A percentile compares a stretch with the other conserved stretches of the same genome.
These are phyloP conservation scores for Inga laurina DNA, from an alignment of 306 rosid species.

Conservation along the genomic window DNA sequence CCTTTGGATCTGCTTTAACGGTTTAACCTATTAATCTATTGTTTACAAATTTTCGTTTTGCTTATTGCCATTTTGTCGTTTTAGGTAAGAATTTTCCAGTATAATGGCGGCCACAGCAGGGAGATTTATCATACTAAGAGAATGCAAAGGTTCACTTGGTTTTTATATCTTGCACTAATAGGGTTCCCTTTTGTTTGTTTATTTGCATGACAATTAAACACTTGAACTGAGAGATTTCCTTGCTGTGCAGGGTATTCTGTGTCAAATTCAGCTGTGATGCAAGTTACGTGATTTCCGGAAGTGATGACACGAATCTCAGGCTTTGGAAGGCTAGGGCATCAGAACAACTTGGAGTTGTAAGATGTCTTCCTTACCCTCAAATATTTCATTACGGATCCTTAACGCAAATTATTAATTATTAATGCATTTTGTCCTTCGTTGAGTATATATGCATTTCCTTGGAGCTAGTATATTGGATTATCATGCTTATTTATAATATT, in stretches of 20 bases:
- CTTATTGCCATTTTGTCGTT: slow-evolving; percentile 14
- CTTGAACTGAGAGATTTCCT: neutral
- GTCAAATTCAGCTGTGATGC: slow-evolving; percentile 92
- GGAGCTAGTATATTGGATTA: neutral
- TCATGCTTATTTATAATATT: neutral
- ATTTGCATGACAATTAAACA: neutral
- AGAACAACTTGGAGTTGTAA: slow-evolving; percentile 95
- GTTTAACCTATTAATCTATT: neutral
- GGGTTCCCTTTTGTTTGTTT: slow-evolving; percentile 24
- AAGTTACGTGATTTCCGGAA: slow-evolving; percentile 91
- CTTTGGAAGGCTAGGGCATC: slow-evolving; percentile 99
- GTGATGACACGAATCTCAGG: slow-evolving; percentile 95
- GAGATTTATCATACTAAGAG: slow-evolving; percentile 93
- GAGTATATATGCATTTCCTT: neutral
- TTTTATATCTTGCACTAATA: neutral
- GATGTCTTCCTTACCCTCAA: slow-evolving; percentile 35
- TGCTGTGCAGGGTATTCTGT: slow-evolving; percentile 78
- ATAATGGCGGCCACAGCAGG: slow-evolving; percentile 90
- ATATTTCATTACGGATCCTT: slow-evolving; percentile 1
- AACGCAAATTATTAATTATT: neutral
- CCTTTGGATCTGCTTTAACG: slow-evolving; percentile 25
- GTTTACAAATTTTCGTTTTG: neutral
- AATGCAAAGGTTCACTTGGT: slow-evolving; percentile 79
- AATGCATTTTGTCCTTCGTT: neutral
- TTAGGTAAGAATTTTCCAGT: slow-evolving; percentile 82